Evolutionary conservation across 2,329 filamentous ascomycete species (phyloP), one percentile per base, ranked within the genome.

Genomic region (Neopestalotiopsis clavispora): DNA sequence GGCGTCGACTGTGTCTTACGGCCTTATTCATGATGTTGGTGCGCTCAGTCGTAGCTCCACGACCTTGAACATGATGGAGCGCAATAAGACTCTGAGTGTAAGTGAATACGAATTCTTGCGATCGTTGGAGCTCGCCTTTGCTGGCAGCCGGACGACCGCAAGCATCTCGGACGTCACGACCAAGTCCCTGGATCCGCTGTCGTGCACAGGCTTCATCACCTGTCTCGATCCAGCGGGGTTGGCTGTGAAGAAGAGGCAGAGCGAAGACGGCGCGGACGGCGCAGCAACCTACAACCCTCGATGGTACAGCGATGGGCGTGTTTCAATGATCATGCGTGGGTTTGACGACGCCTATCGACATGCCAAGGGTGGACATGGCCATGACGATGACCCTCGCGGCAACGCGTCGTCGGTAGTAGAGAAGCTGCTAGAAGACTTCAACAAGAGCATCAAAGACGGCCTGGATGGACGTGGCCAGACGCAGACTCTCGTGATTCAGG

Each of bases 1-100:
- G 2, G 80, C 77, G 13, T 73, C 75, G 0, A 66, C 68, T 9
- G 73, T 82, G 4, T 72, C 81, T 64, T 71, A 82, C 20, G 78
- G 80, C 1, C 67, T 71, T 1, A 70, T 82, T 20, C 42, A 28
- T 14, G 69, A 65, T n/a, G 30, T 70, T 28, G 70, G 70, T 5
- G 58, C 64, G 58, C 38, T 61, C 13, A 67, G 49, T 17, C 14
- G 28, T 4, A 30, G 58, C n/a, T 62, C 65, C 10, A 23, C 34
- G 5, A 65, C 59, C 56, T 30, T 45, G 17, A 67, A 67, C 17
- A 52, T 71, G 65, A 69, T 73, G 20, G 72, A 65, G n/a, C 70
- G 75, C 32, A 71, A 71, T 67, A 71, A 74, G 59, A 69, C 68
- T 4, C 52, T 73, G 40, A 67, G 64, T 9, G 45, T 75, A 3